Evolutionary conservation across 1,284 basidiomycete genomes (phyloP).

Genomic region (Moesziomyces sp.): DNA sequence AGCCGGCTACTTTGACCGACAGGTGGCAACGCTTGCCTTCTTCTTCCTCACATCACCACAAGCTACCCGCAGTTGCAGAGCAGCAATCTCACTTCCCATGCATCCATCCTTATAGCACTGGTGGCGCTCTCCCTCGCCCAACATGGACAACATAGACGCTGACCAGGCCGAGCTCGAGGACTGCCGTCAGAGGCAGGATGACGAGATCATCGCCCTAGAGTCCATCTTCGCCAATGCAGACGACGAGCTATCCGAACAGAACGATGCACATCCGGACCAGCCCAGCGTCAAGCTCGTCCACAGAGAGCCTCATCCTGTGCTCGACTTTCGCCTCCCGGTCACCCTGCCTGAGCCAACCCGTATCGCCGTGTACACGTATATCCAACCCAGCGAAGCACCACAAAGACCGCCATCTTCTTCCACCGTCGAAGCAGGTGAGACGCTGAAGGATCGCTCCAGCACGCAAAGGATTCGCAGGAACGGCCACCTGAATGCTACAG

Average conservation of each 20-base stretch:
- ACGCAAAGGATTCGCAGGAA: background rate
- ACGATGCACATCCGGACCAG: slow-evolving; percentile 2
- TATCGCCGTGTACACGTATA: slow-evolving; percentile 20
- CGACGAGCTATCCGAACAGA: background rate
- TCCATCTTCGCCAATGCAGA: slow-evolving; percentile 39
- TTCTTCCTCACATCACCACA: background rate
- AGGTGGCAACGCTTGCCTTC: background rate
- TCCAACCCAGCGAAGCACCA: background rate
- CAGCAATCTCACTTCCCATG: background rate
- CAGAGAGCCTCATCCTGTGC: slow-evolving; percentile 12
- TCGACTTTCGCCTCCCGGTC: slow-evolving; percentile 27
- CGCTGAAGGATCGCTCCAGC: background rate
- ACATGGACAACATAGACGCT: slow-evolving; percentile 23
- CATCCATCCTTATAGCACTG: slow-evolving; percentile 4
- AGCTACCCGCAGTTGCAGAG: too few relatives aligned
- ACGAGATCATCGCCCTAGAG: slow-evolving; percentile 47
- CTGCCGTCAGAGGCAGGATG: slow-evolving; percentile 39
- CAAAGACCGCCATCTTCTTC: too few relatives aligned
- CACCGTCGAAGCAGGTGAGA: background rate
- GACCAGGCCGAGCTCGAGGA: slow-evolving; percentile 20
- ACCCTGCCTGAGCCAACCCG: slow-evolving; percentile 27
- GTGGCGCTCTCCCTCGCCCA: background rate
- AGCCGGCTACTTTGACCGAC: background rate
- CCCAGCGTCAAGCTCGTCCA: slow-evolving; percentile 15
- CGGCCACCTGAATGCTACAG: slow-evolving; percentile 17